Evolutionary conservation across 495 filamentous ascomycete species (phyloP), one percentile per base, ranked within the genome.

Genomic region (Penicillium psychrofluorescens): DNA sequence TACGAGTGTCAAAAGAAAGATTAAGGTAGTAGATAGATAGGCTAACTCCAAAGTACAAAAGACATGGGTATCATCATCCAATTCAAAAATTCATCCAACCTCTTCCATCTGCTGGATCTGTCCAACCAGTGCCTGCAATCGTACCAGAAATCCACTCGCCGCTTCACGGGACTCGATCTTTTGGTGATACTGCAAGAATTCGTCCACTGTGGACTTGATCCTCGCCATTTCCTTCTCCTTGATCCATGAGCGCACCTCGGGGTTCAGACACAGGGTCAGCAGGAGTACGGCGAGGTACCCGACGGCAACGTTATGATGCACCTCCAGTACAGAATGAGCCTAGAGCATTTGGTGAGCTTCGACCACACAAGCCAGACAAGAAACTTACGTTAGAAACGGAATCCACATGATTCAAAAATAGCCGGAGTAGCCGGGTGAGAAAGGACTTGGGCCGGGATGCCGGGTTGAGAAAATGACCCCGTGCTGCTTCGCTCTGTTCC

Each of bases 241-340:
- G 27, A 90, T 70, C 14, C 69, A 59, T 22, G 62, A 56, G 30
- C 75, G 62, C 10, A 79, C 77, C 28, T 70, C 66, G 10, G 55
- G 38, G 40, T 80, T 67, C 13, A 90, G 68, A 56, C 84, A 89
- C 11, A 96, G 71, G 39, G 84, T 87, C 27, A 87, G 84, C 9
- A 99, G 68, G 4, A 96, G 70, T 5, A 97, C 80, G 1, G 91
- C 81, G 35, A 99, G 72, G 54, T 95, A 99, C 27, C 94, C 94
- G 45, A 90, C 81, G 2, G 87, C 85, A 28, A 99, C 89, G 59
- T 91, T 95, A 40, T 81, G 77, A 40, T 84, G 83, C n/a, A 83
- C 81, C 53, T 88, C 87, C 58, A 88, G 75, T 55, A 90, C 77
- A 0, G 89, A 92, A 59, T 87, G 81, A 43, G 86, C 90, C 88